Conservation (phyloP, 257 asterid species). For the Solanum bulbocastanum region DNA sequence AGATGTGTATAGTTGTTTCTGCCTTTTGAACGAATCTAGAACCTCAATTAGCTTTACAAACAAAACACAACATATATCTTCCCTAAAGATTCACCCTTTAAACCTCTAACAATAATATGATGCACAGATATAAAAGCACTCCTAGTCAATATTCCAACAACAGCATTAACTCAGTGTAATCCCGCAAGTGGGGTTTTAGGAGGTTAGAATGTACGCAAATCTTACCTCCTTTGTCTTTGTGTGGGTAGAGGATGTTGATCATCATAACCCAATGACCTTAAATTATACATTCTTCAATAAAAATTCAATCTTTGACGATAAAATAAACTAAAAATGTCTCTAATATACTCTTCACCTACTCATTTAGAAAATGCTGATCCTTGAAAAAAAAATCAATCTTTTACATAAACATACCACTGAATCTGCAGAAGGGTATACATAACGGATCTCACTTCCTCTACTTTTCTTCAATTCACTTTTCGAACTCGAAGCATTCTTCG, state of each 20-base stretch:
- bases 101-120: background rate
- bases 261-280: background rate
- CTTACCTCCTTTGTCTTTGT: background rate
- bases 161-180: background rate
- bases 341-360: background rate
- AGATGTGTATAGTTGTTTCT: background rate
- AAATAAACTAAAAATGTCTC: background rate
- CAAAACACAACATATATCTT: background rate
- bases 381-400: background rate
- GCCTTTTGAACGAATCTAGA: background rate
- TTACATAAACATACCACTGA: constrained; percentile 34
- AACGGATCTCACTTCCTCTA: constrained; percentile 41
- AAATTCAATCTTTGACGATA: background rate
- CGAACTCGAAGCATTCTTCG: constrained; percentile 12
- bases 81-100: background rate
- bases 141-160: background rate
- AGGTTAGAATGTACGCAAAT: background rate
- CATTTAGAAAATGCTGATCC: background rate
- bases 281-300: background rate
- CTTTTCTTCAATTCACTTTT: constrained; percentile 19
- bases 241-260: background rate
- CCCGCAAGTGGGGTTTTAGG: background rate
- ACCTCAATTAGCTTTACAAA: background rate
- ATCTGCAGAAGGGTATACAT: constrained; percentile 31
- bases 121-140: background rate